Evolutionary conservation across 139 green algal species (phyloP).

Genomic region (Asterochloris erici): DNA sequence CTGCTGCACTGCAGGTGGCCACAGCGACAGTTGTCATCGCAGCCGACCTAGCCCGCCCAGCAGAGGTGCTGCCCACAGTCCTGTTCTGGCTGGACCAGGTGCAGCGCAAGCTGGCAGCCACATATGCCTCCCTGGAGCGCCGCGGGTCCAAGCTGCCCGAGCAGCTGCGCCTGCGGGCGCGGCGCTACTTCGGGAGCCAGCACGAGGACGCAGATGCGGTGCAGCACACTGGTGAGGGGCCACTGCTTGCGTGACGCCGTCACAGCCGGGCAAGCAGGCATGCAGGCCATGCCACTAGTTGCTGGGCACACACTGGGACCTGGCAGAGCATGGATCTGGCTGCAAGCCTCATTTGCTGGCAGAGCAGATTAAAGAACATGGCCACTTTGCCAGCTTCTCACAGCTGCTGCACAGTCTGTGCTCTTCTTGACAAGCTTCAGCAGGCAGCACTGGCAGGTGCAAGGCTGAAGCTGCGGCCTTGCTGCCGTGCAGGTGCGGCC

Average conservation of each 20-base stretch:
- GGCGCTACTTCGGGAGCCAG: slow-evolving; percentile 28
- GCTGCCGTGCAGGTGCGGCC: slow-evolving; percentile 32
- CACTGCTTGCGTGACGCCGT: too few species aligned
- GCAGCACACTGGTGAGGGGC: slow-evolving; percentile 15
- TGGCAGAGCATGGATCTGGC: too few species aligned
- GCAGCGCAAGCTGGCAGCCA: slow-evolving; percentile 38
- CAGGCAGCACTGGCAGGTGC: too few species aligned
- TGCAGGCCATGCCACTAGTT: too few species aligned
- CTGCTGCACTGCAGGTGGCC: slow-evolving; percentile 37
- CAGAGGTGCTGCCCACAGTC: slow-evolving; percentile 33
- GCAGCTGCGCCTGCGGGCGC: slow-evolving; percentile 50
- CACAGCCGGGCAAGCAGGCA: too few species aligned
- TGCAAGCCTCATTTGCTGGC: too few species aligned
- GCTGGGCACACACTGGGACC: too few species aligned
- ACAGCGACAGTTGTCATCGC: slow-evolving; percentile 62
- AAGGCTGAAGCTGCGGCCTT: background rate
- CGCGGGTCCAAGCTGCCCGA: slow-evolving; percentile 65
- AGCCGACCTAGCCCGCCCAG: slow-evolving; percentile 62
- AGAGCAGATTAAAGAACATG: too few species aligned
- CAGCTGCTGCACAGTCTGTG: too few species aligned
- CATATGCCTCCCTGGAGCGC: slow-evolving; percentile 60
- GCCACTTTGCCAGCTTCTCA: too few species aligned
- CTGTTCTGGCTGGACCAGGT: slow-evolving; percentile 50
- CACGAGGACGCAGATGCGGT: slow-evolving; percentile 27
- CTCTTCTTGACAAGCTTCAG: too few species aligned